phyloP scores from a whole-genome alignment of 805 yeast species.

The Candida tallmaniae region DNA sequence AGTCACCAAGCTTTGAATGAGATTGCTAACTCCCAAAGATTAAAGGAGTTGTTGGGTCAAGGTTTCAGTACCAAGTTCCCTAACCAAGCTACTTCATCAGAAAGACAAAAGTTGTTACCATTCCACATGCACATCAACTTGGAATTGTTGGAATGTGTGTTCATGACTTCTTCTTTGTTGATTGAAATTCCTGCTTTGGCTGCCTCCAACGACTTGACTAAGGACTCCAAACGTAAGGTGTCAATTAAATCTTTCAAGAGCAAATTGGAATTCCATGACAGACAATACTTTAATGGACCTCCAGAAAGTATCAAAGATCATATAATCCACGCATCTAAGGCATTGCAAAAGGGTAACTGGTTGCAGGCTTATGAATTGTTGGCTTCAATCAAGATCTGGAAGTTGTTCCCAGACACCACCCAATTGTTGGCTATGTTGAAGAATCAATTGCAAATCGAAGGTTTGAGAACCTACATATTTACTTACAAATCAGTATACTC shows the following conservation, averaged over 20 bases:
- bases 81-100: constrained; percentile 52
- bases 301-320: constrained; percentile 95
- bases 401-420: constrained; percentile 65
- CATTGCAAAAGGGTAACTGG: constrained; percentile 91
- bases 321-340: constrained; percentile 87
- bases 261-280: constrained; percentile 86
- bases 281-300: constrained; percentile 94
- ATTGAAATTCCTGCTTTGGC: constrained; percentile 84
- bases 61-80: constrained; percentile 68
- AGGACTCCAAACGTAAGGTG: constrained; percentile 50
- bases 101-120: constrained; percentile 82
- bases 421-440: constrained; percentile 66
- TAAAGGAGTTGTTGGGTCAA: constrained; percentile 92
- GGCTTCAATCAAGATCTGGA: constrained; percentile 80
- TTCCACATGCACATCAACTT: constrained; percentile 97
- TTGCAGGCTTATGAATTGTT: constrained; percentile 65
- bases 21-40: constrained; percentile 77
- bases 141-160: constrained; percentile 91
- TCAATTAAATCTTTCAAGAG: constrained; percentile 84
- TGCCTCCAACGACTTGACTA: constrained; percentile 67
- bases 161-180: constrained; percentile 82
- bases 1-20: constrained; percentile 85
- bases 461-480: constrained; percentile 88
- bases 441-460: constrained; percentile 80
- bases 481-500: constrained; percentile 74